Base-by-base conservation (phyloP, 2,329 filamentous ascomycete species). In the Beauveria medogensis region DNA sequence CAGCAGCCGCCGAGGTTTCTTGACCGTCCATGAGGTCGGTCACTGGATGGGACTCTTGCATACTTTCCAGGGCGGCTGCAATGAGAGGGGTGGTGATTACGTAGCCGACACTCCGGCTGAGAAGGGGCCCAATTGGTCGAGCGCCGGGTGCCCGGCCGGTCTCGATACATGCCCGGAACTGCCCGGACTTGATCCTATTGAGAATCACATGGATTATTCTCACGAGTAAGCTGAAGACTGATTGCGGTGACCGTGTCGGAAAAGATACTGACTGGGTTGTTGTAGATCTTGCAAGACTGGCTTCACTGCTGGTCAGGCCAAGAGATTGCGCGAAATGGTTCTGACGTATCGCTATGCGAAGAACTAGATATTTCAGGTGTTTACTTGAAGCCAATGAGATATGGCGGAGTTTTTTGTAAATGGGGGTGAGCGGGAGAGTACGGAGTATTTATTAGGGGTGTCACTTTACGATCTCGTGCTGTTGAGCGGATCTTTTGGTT, bases 31-130 rank as follows among this genome's bases (percentile, higher is more conserved):
- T 70, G 78, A 80, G 69, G 69, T 76, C 48, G 78, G 78, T 18
- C 78, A 80, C 70, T 80, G 78, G 78, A 68, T 80, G 57, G 77
- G 78, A 55, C 73, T 81, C 26, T 73, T 71, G 65, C 78, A 81
- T 69, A 78, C 77, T 51, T 80, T 80, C 68, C 67, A 78, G 63
- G 77, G 74, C 48, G 75, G 74, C 62, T 74, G 74, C 65, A 72
- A 72, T 64, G 20, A 51, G 20, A 67, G 70, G 7, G 63, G 54
- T 50, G 76, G 75, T 44, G 78, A 80, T 65, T 67, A 67, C 24
- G 69, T 79, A 18, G 63, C 69, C 54, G 77, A 78, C 59, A 79
- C 76, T 22, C 74, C 76, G 30, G 70, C 74, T 20, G 69, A 76
- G 64, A 64, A 64, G 67, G 67, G 63, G 24, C 34, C 63, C 24